Conservation (phyloP, 805 yeast species). For the Metschnikowia kofuensis region DNA sequence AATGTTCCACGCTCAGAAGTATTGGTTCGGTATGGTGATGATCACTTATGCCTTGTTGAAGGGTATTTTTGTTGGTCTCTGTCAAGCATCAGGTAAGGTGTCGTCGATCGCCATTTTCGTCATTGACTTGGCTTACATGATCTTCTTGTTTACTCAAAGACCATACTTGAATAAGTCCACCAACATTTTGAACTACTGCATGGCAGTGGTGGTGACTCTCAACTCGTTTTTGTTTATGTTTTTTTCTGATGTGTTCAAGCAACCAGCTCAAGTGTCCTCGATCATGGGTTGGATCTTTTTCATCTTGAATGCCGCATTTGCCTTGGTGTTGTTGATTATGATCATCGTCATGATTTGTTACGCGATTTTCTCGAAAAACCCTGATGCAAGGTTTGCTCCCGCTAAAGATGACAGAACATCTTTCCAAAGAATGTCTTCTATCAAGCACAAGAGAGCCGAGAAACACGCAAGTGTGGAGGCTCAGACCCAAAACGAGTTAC, state of each 20-base stretch:
- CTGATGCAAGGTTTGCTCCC: slow-evolving; percentile 84
- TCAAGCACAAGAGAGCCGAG: slow-evolving; percentile 33
- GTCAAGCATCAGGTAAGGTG: slow-evolving; percentile 78
- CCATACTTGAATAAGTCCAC: slow-evolving; percentile 86
- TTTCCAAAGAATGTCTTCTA: slow-evolving; percentile 55
- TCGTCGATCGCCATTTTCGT: slow-evolving; percentile 77
- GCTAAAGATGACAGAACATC: slow-evolving; percentile 92
- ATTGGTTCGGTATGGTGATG: slow-evolving; percentile 78
- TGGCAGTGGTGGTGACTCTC: slow-evolving; percentile 66
- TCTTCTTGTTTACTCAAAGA: slow-evolving; percentile 55
- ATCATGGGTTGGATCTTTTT: slow-evolving; percentile 93
- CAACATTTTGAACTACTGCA: slow-evolving; percentile 69
- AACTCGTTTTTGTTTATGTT: slow-evolving; percentile 85
- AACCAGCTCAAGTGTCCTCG: slow-evolving; percentile 72
- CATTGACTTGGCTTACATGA: slow-evolving; percentile 68
- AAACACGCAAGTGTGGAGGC: slow-evolving; percentile 8
- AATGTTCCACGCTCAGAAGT: slow-evolving; percentile 76
- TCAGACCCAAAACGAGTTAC: slow-evolving; percentile 15
- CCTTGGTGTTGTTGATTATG: slow-evolving; percentile 67
- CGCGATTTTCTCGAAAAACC: slow-evolving; percentile 73
- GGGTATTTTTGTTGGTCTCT: slow-evolving; percentile 70
- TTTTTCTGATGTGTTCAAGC: slow-evolving; percentile 81
- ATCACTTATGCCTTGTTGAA: slow-evolving; percentile 62
- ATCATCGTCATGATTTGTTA: slow-evolving; percentile 64
- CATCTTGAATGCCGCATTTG: slow-evolving; percentile 83